A percentile compares a stretch with the other conserved stretches of the same genome.
These are phyloP conservation scores for Arachis hypogaea DNA, from an alignment of 306 rosid genomes.

Conservation along the genomic window DNA sequence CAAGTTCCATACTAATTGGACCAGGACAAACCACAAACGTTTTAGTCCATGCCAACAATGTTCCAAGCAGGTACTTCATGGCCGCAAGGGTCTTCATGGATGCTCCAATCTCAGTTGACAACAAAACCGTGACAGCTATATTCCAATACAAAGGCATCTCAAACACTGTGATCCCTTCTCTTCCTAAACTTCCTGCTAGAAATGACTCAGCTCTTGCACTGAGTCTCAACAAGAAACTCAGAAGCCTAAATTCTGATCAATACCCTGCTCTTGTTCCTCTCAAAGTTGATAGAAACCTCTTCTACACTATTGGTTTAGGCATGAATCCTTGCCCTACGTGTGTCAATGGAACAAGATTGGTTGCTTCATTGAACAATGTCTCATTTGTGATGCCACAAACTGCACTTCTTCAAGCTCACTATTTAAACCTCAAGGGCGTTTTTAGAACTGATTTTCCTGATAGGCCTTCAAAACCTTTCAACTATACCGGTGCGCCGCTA, in stretches of 20 bases:
- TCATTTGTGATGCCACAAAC: constrained; percentile 67
- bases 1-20: constrained; percentile 62
- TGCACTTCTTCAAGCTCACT: constrained; percentile 79
- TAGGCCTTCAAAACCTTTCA: constrained; percentile 55
- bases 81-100: constrained; percentile 64
- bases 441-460: constrained; percentile 70
- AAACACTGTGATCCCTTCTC: constrained; percentile 58
- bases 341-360: constrained; percentile 60
- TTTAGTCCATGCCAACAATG: constrained; percentile 59
- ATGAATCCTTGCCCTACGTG: constrained; percentile 60
- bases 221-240: constrained; percentile 53
- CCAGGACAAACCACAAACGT: constrained; percentile 84
- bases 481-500: constrained; percentile 67
- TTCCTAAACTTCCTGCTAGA: constrained; percentile 59
- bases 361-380: constrained; percentile 71
- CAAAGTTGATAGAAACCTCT: constrained; percentile 64
- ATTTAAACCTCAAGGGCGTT: constrained; percentile 60
- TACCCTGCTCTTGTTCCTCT: constrained; percentile 74
- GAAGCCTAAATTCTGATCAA: constrained; percentile 56
- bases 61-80: constrained; percentile 63
- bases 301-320: constrained; percentile 65
- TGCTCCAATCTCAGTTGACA: constrained; percentile 60
- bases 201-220: constrained; percentile 61
- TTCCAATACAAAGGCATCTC: constrained; percentile 69
- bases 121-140: constrained; percentile 70